Base-by-base conservation (phyloP, 169 alveolate genomes). In the Plasmodium coatneyi region DNA sequence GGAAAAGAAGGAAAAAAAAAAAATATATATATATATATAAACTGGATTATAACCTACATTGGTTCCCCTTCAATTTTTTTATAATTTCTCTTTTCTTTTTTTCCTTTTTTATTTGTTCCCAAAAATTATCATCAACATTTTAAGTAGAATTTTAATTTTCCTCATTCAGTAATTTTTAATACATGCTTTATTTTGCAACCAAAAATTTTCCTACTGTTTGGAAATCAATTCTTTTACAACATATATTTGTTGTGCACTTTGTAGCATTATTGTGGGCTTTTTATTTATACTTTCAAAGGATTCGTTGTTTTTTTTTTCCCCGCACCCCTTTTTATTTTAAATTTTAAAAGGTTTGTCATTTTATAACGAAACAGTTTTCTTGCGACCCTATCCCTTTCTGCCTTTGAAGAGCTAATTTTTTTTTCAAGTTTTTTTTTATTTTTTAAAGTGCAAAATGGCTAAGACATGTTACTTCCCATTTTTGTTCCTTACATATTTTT, bases 401-500 rank as follows among this genome's bases (percentile, higher is more conserved):
- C 36, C 36, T 49, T 36, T 78, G 83, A 36, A 46, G 36, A 12
- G 16, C 5, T 78, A 46, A 39, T 78, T 22, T 22, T 78, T 78
- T 78, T 78, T 14, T 32, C n/a, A 76, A 43, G 19, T 39, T 72
- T 72, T 34, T 72, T 78, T 32, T 32, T 32, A 1, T 32, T 32
- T 32, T 32, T 39, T 28, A 80, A 80, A 49, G 30, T 30, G 19
- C 34, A 22, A 49, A 46, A 80, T 80, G 86, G 41, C 66, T n/a
- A 80, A 80, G 22, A 19, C 36, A 80, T 80, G 86, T 30, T 41
- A 30, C 60, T 80, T 80, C 86, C 86, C 22, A 80, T 46, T 43
- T 22, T 46, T 80, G 76, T 80, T 80, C 86, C 86, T 80, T 80
- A 80, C 71, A 80, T 80, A 41, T 80, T 80, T 41, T 80, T 80